Evolutionary conservation across 108 stramenopile species (phyloP), one percentile per base, ranked within the genome.

Genomic region (Cyclostephanos invisitatus): DNA sequence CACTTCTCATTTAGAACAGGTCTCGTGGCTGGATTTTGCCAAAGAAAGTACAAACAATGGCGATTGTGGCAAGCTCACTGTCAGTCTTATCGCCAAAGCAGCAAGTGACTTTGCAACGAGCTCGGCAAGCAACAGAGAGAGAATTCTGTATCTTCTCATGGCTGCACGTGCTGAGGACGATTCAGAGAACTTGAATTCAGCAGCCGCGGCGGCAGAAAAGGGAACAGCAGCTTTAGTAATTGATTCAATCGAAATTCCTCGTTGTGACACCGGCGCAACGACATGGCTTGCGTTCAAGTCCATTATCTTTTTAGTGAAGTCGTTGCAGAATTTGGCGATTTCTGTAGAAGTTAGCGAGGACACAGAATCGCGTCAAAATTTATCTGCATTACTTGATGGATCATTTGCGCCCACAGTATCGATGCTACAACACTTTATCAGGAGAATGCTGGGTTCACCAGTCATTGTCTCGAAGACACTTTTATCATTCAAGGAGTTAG

Each of bases 71-170:
- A 32, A 57, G 18, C 20, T 48, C 47, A 74, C 81, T 0, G 62
- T 88, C 38, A 58, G 60, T 54, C 27, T 64, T 24, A 68, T 91
- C 21, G 55, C 87, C 14, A 87, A 89, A 83, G 84, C 90, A 24
- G 79, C 76, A 5, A 90, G 89, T 68, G 89, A 94, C 55, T 85
- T 94, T 60, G 89, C 88, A 29, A 91, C 90, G 2, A 89, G 91
- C 44, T 88, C 83, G 29, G 86, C 88, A 40, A 87, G 87, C 72
- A 90, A 89, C 75, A 68, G 82, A 55, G 90, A 87, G 56, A 68
- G 89, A 55, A 90, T 95, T 68, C 70, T 87, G 57, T 84, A 87
- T 51, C 48, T 91, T 6, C 71, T 94, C 0, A 60, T 78, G 15
- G 80, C 73, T 66, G 89, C 72, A 66, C 79, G 64, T 61, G 83